Percentiles rank a stretch among this genome's conserved stretches.
Evolutionary conservation across 2,329 filamentous ascomycete genomes (phyloP).

Genomic region (Coniochaeta ligniaria): DNA sequence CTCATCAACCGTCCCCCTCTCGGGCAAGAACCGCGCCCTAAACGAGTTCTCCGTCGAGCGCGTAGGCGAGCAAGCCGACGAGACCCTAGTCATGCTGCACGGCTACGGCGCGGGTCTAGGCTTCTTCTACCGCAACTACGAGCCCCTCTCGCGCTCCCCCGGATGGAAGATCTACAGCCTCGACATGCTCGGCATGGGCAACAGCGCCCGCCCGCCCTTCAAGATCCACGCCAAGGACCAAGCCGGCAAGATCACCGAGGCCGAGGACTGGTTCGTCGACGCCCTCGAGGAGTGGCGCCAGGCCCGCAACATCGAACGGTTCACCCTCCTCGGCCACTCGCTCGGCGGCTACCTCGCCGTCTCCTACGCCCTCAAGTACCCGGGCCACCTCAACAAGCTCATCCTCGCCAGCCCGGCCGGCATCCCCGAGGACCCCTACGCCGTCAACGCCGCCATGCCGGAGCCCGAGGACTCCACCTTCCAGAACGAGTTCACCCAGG

Average conservation of each 20-base stretch:
- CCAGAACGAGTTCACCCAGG: conserved; percentile 71
- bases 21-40: conserved; percentile 77
- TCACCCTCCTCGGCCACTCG: conserved; percentile 89
- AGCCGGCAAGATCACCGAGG: conserved; percentile 77
- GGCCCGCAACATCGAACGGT: conserved; percentile 80
- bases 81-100: conserved; percentile 92
- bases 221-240: conserved; percentile 76
- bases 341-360: conserved; percentile 92
- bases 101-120: conserved; percentile 94
- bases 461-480: conserved; percentile 68
- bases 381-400: conserved; percentile 88
- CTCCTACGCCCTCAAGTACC: conserved; percentile 94
- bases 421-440: conserved; percentile 89
- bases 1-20: conserved; percentile 74
- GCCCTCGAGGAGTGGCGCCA: conserved; percentile 93
- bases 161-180: conserved; percentile 90
- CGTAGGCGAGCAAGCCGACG: conserved; percentile 67
- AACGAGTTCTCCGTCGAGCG: conserved; percentile 93
- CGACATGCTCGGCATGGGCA: conserved; percentile 93
- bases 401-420: conserved; percentile 93
- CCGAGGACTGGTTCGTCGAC: conserved; percentile 94
- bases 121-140: conserved; percentile 98
- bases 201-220: conserved; percentile 78
- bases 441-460: conserved; percentile 72
- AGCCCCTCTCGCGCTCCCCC: conserved; percentile 67